Base-by-base conservation (phyloP, 1,284 basidiomycete genomes). In the Cryptococcus sp. region DNA sequence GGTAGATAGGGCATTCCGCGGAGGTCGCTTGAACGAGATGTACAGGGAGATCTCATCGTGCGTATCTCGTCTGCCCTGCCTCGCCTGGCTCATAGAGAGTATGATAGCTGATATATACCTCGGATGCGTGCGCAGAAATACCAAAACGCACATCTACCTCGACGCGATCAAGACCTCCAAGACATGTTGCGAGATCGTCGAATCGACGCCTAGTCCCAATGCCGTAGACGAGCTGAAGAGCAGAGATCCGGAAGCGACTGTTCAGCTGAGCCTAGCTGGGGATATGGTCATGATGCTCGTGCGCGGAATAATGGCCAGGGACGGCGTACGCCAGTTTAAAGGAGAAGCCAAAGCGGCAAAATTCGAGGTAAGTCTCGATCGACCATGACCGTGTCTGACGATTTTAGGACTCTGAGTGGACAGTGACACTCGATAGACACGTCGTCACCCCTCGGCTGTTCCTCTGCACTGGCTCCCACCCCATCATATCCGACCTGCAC, bases 41-140 rank as follows among this genome's bases (percentile, higher is more conserved):
- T 69, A 69, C 48, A 47, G 67, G 40, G 67, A 69, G 50, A 67
- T 69, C 27, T 69, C 67, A n/a, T 65, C 63, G 67, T 67, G 50
- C 52, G 67, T 61, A 35, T 8, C 27, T 20, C 7, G 5, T 41
- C 45, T 5, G 30, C 35, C 20, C 50, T 19, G 4, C 19, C 8
- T 35, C 8, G 5, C 38, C 22, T n/a, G 22, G 27, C 15, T 27
- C 20, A n/a, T 8, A 15, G 15, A n/a, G 50, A 13, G 13, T 1
- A 38, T 6, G 17, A 25, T n/a, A 6, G 47, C 8, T 39, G 6
- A 35, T 11, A 22, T 15, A 23, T 17, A 19, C 23, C 19, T 40
- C 8, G 39, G 46, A 19, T 20, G 16, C n/a, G 13, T 35, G 2
- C n/a, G 7, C 30, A 69, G 67, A 7, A 69, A 69, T 46, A 69